Percentiles rank a stretch among this genome's conserved stretches.
These are phyloP conservation scores for Halophytophthora batemanensis DNA, from an alignment of 352 stramenopile genomes.

Conservation along the genomic window DNA sequence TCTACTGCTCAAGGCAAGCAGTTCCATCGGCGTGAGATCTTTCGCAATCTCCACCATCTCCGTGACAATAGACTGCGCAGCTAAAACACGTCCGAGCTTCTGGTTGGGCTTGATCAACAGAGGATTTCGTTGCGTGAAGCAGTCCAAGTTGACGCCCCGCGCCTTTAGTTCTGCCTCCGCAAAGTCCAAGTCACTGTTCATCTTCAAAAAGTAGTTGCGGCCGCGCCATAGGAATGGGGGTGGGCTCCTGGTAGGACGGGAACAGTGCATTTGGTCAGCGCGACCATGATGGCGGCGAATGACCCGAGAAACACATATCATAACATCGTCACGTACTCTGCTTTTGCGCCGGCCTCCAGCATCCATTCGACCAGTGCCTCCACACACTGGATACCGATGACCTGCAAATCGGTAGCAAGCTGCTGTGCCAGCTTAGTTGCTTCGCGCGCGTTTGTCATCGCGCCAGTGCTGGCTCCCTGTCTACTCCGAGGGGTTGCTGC, in stretches of 20 bases:
- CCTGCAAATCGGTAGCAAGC: conserved; percentile 57
- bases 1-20: conserved; percentile 20
- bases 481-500: conserved; percentile 22
- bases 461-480: conserved; percentile 12
- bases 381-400: conserved; percentile 67
- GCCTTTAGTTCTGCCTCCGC: conserved; percentile 45
- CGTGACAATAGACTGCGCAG: conserved; percentile 66
- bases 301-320: background rate
- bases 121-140: conserved; percentile 49
- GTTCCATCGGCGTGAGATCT: conserved; percentile 26
- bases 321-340: conserved; percentile 41
- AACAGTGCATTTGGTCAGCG: conserved; percentile 7
- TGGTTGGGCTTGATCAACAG: conserved; percentile 70
- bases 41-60: conserved; percentile 64
- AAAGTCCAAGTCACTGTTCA: conserved; percentile 70
- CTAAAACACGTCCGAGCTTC: conserved; percentile 62
- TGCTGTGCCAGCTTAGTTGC: conserved; percentile 70
- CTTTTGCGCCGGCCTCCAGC: conserved; percentile 62
- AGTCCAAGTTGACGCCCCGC: conserved; percentile 54
- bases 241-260: conserved; percentile 34
- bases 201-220: conserved; percentile 76
- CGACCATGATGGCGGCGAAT: background rate
- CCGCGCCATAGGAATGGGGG: conserved; percentile 71
- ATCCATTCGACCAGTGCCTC: conserved; percentile 82
- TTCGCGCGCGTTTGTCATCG: conserved; percentile 68